phyloP scores from a whole-genome alignment of 352 stramenopile genomes.

The Phytophthora idaei region DNA sequence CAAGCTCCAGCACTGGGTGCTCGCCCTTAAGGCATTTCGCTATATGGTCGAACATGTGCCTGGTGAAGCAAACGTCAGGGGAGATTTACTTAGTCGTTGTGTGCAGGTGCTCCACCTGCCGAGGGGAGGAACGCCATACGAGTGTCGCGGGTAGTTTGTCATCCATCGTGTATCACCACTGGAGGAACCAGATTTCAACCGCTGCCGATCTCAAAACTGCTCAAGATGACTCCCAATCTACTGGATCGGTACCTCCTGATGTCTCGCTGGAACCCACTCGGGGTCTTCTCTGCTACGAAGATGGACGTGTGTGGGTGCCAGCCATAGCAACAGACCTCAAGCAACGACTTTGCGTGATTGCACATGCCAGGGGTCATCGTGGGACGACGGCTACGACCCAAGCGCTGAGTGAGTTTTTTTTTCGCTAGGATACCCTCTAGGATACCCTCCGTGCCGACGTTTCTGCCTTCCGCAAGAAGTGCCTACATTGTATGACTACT shows the following conservation, averaged over 20 bases:
- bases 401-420: background rate
- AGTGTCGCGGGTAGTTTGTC: background rate
- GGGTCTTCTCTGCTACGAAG: background rate
- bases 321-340: background rate
- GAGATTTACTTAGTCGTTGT: constrained; percentile 3
- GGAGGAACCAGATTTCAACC: background rate
- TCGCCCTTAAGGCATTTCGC: constrained; percentile 7
- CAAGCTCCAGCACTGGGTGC: constrained; percentile 21
- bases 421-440: background rate
- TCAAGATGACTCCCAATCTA: background rate
- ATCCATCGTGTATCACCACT: background rate
- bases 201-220: background rate
- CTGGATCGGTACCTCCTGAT: background rate
- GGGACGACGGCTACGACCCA: background rate
- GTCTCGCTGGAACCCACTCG: background rate
- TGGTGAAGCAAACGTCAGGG: constrained; percentile 4
- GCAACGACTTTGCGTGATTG: background rate
- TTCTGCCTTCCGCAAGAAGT: background rate
- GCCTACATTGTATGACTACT: background rate
- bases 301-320: background rate
- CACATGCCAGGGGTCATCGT: background rate
- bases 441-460: background rate
- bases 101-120: background rate
- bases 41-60: constrained; percentile 25
- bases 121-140: background rate